phyloP scores from a whole-genome alignment of 108 stramenopile genomes.

The Epithemia pelagica region DNA sequence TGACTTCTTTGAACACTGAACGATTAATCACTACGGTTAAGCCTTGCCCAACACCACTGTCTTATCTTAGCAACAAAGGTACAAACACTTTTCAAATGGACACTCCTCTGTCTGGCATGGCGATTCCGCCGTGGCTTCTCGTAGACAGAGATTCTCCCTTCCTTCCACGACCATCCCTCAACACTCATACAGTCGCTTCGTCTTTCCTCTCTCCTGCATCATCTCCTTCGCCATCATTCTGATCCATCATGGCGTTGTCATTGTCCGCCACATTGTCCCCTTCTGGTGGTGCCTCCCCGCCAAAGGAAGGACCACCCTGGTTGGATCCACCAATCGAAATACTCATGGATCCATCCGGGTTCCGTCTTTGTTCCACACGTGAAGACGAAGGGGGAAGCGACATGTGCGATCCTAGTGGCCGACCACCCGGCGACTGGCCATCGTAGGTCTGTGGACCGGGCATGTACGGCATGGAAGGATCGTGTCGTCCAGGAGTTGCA shows the following conservation, averaged over 20 bases:
- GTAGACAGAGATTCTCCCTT: too few species aligned
- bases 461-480: slow-evolving; percentile 28
- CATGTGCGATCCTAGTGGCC: neutral
- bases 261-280: neutral
- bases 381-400: slow-evolving; percentile 11
- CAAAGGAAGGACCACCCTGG: neutral
- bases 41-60: too few species aligned
- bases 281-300: slow-evolving; percentile 1
- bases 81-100: too few species aligned
- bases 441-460: slow-evolving; percentile 26
- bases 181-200: neutral
- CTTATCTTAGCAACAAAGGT: too few species aligned
- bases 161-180: neutral
- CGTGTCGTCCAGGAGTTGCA: slow-evolving; percentile 14
- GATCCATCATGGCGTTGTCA: neutral
- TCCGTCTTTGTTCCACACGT: slow-evolving; percentile 41
- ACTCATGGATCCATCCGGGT: slow-evolving; percentile 56
- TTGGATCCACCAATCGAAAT: slow-evolving; percentile 29
- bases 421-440: slow-evolving; percentile 12
- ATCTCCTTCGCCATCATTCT: neutral
- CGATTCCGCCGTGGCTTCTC: too few species aligned
- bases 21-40: too few species aligned
- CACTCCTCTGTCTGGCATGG: too few species aligned
- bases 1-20: too few species aligned
- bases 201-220: neutral